phyloP scores from a whole-genome alignment of 768 basidiomycete species.

The Kwoniella bestiolae region DNA sequence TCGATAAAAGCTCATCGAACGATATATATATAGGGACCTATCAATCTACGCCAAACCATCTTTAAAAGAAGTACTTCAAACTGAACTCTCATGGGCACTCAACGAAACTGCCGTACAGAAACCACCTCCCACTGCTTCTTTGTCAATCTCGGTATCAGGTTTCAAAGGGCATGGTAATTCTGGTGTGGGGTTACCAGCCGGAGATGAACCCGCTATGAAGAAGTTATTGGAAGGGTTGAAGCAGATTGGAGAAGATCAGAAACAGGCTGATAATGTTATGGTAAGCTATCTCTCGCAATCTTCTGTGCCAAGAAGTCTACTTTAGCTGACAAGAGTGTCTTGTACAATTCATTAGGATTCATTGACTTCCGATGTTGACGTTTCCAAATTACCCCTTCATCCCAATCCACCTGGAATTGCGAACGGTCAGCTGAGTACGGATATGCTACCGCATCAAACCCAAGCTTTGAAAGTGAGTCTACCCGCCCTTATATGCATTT shows the following conservation, averaged over 20 bases:
- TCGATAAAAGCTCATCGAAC: not conserved
- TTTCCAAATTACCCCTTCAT: slow-evolving; percentile 72
- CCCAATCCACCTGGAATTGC: slow-evolving; percentile 72
- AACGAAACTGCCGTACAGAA: slow-evolving; percentile 68
- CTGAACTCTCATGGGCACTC: slow-evolving; percentile 74
- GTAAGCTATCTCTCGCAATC: slow-evolving; percentile 23
- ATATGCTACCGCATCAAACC: slow-evolving; percentile 78
- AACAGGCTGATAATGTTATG: slow-evolving; percentile 63
- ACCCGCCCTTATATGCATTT: not conserved
- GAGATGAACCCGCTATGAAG: slow-evolving; percentile 68
- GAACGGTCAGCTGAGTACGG: slow-evolving; percentile 69
- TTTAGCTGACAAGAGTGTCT: slow-evolving; percentile 52
- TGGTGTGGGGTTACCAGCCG: slow-evolving; percentile 4
- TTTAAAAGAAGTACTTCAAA: slow-evolving; percentile 67
- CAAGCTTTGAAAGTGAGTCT: slow-evolving; percentile 47
- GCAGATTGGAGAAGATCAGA: slow-evolving; percentile 75
- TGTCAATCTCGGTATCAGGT: not conserved
- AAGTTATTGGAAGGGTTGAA: slow-evolving; percentile 70
- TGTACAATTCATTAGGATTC: slow-evolving; percentile 32
- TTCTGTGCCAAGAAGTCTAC: not conserved
- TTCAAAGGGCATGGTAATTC: slow-evolving; percentile 22
- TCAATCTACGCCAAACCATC: slow-evolving; percentile 73
- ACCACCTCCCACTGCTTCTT: slow-evolving; percentile 11
- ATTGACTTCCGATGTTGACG: slow-evolving; percentile 62
- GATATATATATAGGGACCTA: slow-evolving; percentile 62